phyloP scores from a whole-genome alignment of 1,284 basidiomycete species.

The Stygiomarasmius scandens region DNA sequence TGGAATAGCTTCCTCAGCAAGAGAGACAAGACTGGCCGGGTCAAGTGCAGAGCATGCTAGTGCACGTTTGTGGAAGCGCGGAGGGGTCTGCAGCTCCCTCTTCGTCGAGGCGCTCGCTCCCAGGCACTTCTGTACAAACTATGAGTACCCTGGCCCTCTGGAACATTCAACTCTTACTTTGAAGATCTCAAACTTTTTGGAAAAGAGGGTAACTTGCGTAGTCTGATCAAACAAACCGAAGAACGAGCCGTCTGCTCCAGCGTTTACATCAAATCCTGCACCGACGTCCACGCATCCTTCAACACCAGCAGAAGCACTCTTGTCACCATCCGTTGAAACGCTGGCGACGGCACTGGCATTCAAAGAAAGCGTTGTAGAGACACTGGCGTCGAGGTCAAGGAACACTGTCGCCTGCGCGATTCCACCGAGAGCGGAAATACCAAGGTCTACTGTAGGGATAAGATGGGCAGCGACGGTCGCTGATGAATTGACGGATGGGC shows the following conservation, averaged over 20 bases:
- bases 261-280: conserved; percentile 21
- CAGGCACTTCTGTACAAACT: neutral
- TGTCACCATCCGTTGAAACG: neutral
- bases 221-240: conserved; percentile 22
- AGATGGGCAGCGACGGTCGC: conserved; percentile 44
- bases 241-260: conserved; percentile 22
- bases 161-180: conserved; percentile 21
- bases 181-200: conserved; percentile 25
- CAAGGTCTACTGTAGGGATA: conserved; percentile 43
- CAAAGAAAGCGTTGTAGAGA: conserved; percentile 30
- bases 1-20: conserved; percentile 13
- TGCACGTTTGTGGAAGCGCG: neutral
- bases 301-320: neutral
- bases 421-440: conserved; percentile 37
- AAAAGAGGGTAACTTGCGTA: conserved; percentile 19
- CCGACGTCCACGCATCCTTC: conserved; percentile 18
- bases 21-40: conserved; percentile 10
- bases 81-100: neutral
- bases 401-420: conserved; percentile 37
- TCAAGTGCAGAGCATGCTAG: conserved; percentile 8
- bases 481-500: conserved; percentile 32
- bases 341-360: conserved; percentile 18
- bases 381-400: conserved; percentile 41
- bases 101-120: neutral
- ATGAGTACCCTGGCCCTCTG: too few relatives aligned